Percentiles rank a stretch among this genome's conserved stretches.
These are phyloP conservation scores for Penicillium silybi DNA, from an alignment of 495 filamentous ascomycete species.

Conservation along the genomic window DNA sequence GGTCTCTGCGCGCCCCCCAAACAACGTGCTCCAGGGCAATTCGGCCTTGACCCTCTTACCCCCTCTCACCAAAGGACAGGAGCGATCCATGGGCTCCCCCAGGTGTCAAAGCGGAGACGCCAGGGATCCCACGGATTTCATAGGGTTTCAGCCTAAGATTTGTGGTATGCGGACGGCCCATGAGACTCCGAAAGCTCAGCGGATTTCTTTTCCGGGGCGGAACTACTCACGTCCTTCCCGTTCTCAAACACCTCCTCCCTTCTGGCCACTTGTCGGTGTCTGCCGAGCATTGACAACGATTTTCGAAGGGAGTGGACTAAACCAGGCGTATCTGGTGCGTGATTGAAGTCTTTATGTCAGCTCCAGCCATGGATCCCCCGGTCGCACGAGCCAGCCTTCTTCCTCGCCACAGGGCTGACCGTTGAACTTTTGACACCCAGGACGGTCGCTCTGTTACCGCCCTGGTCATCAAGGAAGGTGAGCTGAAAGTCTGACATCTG, in stretches of 20 bases:
- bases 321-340: not conserved
- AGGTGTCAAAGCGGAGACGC: not conserved
- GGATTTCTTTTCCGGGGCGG: not conserved
- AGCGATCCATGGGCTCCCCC: too few species aligned
- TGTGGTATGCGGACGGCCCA: not conserved
- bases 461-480: not conserved
- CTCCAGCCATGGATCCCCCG: not conserved
- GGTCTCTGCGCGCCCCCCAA: too few species aligned
- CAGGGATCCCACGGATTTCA: not conserved
- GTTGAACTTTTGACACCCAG: not conserved
- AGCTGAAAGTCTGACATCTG: not conserved
- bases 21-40: too few species aligned
- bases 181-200: not conserved
- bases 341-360: not conserved
- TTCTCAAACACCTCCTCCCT: not conserved
- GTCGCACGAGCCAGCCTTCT: not conserved
- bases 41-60: too few species aligned
- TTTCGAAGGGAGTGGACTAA: too few species aligned
- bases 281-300: not conserved
- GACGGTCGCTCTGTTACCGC: not conserved
- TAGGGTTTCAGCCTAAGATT: not conserved
- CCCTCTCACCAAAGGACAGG: too few species aligned
- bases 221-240: not conserved
- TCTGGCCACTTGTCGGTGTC: not conserved
- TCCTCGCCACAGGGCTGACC: not conserved